phyloP scores from a whole-genome alignment of 2,329 filamentous ascomycete species.

The Penicillium sp. region DNA sequence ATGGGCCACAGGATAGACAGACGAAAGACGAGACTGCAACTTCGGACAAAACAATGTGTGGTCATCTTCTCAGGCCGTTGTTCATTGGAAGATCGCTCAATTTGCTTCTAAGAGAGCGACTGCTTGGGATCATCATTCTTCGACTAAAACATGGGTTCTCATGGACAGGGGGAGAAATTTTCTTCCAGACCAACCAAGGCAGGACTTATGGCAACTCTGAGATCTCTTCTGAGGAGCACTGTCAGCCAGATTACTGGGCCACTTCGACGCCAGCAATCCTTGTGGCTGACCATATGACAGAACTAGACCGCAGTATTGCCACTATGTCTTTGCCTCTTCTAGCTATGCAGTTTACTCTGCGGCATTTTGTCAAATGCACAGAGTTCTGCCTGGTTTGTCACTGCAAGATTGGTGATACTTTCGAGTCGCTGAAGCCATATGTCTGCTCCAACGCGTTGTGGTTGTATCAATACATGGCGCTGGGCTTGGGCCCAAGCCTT shows the following conservation, averaged over 20 bases:
- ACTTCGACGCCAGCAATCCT: slow-evolving; percentile 36
- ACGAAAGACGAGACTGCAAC: neutral
- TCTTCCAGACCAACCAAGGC: slow-evolving; percentile 44
- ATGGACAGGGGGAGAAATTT: slow-evolving; percentile 61
- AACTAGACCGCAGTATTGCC: slow-evolving; percentile 17
- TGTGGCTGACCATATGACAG: slow-evolving; percentile 44
- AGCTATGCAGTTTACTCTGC: slow-evolving; percentile 65
- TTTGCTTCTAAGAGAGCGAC: slow-evolving; percentile 56
- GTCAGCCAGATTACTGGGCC: slow-evolving; percentile 18
- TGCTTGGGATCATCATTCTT: slow-evolving; percentile 55
- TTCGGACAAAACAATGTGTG: neutral
- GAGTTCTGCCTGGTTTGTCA: slow-evolving; percentile 85
- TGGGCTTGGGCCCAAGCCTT: slow-evolving; percentile 77
- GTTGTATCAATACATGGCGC: slow-evolving; percentile 74
- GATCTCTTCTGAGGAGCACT: slow-evolving; percentile 13
- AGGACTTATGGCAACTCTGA: slow-evolving; percentile 16
- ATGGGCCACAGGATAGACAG: neutral
- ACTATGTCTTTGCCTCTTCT: slow-evolving; percentile 48
- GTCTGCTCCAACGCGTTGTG: slow-evolving; percentile 70
- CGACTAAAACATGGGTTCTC: slow-evolving; percentile 46
- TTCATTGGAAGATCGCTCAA: slow-evolving; percentile 67
- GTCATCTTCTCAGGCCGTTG: slow-evolving; percentile 43
- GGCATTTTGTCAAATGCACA: slow-evolving; percentile 69
- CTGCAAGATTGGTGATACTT: slow-evolving; percentile 53
- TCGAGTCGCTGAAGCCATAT: slow-evolving; percentile 50